Conservation (phyloP, 2,329 filamentous ascomycete species). For the Coniella lustricola region DNA sequence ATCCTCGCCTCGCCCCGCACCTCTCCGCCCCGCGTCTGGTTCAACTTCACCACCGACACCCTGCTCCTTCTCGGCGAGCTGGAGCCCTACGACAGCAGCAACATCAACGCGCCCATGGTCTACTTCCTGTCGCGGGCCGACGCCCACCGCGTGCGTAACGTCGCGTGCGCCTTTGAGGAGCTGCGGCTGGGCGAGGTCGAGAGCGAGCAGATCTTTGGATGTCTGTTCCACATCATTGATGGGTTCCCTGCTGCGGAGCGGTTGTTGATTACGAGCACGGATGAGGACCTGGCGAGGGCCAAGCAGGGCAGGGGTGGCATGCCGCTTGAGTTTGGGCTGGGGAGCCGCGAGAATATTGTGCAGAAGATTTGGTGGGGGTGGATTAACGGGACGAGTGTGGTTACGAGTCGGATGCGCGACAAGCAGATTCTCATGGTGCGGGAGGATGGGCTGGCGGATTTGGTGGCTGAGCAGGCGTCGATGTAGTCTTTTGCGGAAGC, state of each 20-base stretch:
- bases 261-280: conserved; percentile 36
- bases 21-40: conserved; percentile 33
- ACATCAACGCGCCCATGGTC: conserved; percentile 41
- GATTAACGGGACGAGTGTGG: conserved; percentile 34
- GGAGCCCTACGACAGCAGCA: conserved; percentile 39
- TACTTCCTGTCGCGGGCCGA: conserved; percentile 40
- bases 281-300: conserved; percentile 24
- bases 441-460: conserved; percentile 34
- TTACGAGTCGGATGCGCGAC: conserved; percentile 32
- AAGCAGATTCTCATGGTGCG: conserved; percentile 38
- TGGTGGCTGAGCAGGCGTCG: conserved; percentile 21
- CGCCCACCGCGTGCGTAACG: conserved; percentile 34
- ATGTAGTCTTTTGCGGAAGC: neutral
- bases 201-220: conserved; percentile 39
- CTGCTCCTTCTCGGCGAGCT: conserved; percentile 41
- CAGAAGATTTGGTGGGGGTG: conserved; percentile 43
- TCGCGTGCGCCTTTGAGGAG: conserved; percentile 38
- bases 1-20: conserved; percentile 24
- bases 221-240: conserved; percentile 42
- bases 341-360: conserved; percentile 29
- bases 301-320: conserved; percentile 10
- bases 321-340: conserved; percentile 1
- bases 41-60: conserved; percentile 41
- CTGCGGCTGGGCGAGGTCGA: conserved; percentile 36
- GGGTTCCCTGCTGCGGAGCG: conserved; percentile 30